Conservation (phyloP, 441 rosid species). For the Erysimum cheiri region DNA sequence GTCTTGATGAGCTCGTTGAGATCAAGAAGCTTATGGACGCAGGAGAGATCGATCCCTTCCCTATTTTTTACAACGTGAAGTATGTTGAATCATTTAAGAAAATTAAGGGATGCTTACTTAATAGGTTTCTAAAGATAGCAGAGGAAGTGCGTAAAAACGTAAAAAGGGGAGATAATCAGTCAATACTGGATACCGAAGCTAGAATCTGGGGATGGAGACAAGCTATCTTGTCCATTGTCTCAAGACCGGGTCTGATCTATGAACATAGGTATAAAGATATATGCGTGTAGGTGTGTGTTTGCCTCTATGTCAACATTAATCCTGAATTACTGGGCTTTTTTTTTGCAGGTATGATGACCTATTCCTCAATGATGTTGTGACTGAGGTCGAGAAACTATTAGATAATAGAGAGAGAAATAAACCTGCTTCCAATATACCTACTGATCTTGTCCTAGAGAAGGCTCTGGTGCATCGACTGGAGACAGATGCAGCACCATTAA, state of each 20-base stretch:
- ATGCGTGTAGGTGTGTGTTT: not conserved
- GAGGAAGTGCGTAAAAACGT: conserved; percentile 10
- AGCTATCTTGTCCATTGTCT: conserved; percentile 15
- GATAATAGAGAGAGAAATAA: not conserved
- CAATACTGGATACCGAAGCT: conserved; percentile 21
- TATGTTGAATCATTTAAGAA: not conserved
- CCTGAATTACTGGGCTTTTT: not conserved
- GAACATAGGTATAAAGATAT: not conserved
- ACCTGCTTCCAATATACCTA: too few species aligned
- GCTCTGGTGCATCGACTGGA: conserved; percentile 1
- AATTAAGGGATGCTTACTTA: not conserved
- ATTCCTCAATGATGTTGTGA: conserved; percentile 5
- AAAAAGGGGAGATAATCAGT: not conserved
- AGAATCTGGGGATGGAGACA: conserved; percentile 33
- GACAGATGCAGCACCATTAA: not conserved
- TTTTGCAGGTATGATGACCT: conserved; percentile 12
- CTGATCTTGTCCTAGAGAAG: not conserved
- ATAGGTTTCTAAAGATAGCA: conserved; percentile 32
- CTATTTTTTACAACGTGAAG: conserved; percentile 14
- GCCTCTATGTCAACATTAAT: not conserved
- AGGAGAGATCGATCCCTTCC: conserved; percentile 17
- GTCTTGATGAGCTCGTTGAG: conserved; percentile 36
- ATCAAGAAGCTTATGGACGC: conserved; percentile 35
- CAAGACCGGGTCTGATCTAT: conserved; percentile 9
- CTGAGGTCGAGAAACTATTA: conserved; percentile 26